Evolutionary conservation across 768 basidiomycete genomes (phyloP).

Genomic region (Tulasnella sp.): DNA sequence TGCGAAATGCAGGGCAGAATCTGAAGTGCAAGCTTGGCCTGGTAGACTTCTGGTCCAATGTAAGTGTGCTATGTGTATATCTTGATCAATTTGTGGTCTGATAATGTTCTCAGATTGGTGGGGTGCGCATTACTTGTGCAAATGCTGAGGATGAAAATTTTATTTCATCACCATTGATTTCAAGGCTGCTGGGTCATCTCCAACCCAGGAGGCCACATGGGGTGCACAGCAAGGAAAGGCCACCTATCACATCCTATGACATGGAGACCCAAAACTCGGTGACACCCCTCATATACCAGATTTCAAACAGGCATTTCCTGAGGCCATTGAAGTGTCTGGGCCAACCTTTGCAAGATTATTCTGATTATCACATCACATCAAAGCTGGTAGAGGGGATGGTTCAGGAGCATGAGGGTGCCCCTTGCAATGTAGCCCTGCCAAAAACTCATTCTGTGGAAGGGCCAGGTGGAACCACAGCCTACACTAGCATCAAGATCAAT

Average conservation of each 20-base stretch:
- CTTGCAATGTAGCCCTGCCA: slow-evolving; percentile 41
- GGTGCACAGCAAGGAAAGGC: not conserved
- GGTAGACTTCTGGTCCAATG: not conserved
- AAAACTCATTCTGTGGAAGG: not conserved
- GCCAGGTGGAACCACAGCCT: slow-evolving; percentile 6
- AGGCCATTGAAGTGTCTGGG: not conserved
- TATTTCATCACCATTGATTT: not conserved
- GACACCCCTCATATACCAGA: not conserved
- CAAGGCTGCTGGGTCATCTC: not conserved
- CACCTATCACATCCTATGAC: not conserved
- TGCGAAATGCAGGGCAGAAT: not conserved
- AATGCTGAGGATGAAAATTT: not conserved
- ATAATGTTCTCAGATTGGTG: not conserved
- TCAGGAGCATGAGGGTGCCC: slow-evolving; percentile 24
- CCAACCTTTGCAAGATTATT: not conserved
- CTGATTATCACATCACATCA: not conserved
- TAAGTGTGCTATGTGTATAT: no score
- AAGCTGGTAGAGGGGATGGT: not conserved
- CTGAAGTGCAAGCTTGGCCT: not conserved
- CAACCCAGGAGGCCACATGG: not conserved
- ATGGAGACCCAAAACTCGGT: not conserved
- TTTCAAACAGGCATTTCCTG: not conserved
- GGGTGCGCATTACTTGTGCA: not conserved
- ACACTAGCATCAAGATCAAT: not conserved
- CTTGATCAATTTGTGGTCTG: no score